Evolutionary conservation across 805 yeast species (phyloP).

Genomic region (Suhomyces kilbournensis): DNA sequence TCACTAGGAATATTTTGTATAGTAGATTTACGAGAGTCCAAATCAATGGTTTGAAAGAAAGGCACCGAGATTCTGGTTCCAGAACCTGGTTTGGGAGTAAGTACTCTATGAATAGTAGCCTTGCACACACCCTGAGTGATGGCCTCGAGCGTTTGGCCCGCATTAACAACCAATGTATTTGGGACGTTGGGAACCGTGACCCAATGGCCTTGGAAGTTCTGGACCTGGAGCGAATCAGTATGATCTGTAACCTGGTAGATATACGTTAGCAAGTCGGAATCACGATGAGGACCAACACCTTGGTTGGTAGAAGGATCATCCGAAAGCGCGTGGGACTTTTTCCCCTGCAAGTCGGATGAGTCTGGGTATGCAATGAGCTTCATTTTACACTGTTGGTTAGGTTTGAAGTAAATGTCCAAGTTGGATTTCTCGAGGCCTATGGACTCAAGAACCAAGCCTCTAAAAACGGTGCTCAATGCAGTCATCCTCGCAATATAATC

Average conservation of each 20-base stretch:
- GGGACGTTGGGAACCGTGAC: conserved; percentile 50
- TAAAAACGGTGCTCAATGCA: conserved; percentile 38
- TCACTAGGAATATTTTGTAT: conserved; percentile 27
- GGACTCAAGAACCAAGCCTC: conserved; percentile 52
- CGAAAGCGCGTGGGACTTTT: conserved; percentile 21
- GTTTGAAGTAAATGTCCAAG: conserved; percentile 49
- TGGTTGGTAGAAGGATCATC: conserved; percentile 35
- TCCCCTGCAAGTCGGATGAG: conserved; percentile 19
- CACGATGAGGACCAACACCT: conserved; percentile 68
- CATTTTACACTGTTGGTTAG: conserved; percentile 50
- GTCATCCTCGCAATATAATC: conserved; percentile 47
- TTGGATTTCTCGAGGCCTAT: conserved; percentile 46
- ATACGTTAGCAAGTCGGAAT: conserved; percentile 58
- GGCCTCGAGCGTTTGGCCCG: conserved; percentile 61
- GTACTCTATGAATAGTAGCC: conserved; percentile 57
- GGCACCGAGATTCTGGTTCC: conserved; percentile 47
- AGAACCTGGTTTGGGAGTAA: conserved; percentile 37
- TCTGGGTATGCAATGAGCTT: conserved; percentile 60
- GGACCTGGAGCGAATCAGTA: conserved; percentile 51
- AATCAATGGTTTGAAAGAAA: conserved; percentile 47
- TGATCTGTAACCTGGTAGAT: conserved; percentile 56
- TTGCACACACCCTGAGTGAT: conserved; percentile 56
- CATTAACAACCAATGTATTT: conserved; percentile 52
- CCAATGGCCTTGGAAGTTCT: conserved; percentile 56
- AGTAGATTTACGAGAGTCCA: conserved; percentile 30